Conservation (phyloP, 805 yeast genomes). For the Candida ipomoeae region DNA sequence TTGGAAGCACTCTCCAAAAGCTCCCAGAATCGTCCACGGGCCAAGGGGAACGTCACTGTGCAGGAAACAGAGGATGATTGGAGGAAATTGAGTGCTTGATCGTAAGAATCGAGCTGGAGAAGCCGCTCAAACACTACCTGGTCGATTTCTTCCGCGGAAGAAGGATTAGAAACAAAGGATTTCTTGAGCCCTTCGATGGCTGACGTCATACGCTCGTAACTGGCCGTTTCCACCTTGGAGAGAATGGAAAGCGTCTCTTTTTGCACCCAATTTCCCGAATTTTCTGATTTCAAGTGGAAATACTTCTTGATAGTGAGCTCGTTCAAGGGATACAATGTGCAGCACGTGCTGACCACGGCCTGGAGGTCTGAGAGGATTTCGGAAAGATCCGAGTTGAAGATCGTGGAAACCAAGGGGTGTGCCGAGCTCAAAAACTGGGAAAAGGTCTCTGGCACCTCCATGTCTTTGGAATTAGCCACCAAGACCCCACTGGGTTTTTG, state of each 20-base stretch:
- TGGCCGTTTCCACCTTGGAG: conserved; percentile 20
- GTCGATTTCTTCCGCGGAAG: conserved; percentile 14
- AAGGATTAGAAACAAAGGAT: conserved; percentile 17
- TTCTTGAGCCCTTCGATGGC: conserved; percentile 21
- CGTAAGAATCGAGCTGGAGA: conserved; percentile 26
- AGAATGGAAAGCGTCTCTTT: conserved; percentile 27
- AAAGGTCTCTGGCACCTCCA: conserved; percentile 8
- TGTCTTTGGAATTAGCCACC: not conserved
- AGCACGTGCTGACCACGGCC: conserved; percentile 24
- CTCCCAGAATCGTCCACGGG: conserved; percentile 32
- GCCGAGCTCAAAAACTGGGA: conserved; percentile 15
- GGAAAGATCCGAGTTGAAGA: not conserved
- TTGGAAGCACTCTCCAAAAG: conserved; percentile 26
- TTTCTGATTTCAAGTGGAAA: conserved; percentile 22
- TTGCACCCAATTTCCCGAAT: conserved; percentile 12
- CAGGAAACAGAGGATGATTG: conserved; percentile 14
- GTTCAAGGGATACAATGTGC: conserved; percentile 31
- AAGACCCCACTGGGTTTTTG: not conserved
- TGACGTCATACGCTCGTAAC: conserved; percentile 19
- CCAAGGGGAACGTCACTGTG: conserved; percentile 3
- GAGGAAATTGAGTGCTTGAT: conserved; percentile 18
- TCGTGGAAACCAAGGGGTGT: conserved; percentile 2
- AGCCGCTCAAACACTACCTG: conserved; percentile 27
- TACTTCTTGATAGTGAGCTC: conserved; percentile 31
- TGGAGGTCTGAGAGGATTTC: conserved; percentile 1